Evolutionary conservation across 1,284 basidiomycete species (phyloP).

Genomic region (Leccinum fallax): DNA sequence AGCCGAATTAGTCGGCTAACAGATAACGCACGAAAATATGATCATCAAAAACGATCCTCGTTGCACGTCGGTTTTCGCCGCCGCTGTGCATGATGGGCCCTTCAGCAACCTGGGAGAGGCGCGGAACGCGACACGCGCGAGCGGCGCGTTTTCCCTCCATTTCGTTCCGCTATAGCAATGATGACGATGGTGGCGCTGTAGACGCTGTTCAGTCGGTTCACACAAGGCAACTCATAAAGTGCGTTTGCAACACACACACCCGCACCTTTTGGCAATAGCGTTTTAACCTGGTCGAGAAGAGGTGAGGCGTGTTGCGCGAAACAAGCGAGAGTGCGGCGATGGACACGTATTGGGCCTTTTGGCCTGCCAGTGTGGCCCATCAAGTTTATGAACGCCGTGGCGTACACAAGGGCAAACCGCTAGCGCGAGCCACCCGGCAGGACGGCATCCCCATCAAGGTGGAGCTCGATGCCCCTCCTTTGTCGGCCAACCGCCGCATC

Average conservation of each 20-base stretch:
- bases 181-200: slow-evolving; percentile 18
- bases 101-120: slow-evolving; percentile 9
- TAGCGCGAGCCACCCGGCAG: slow-evolving; percentile 7
- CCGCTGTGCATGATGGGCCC: slow-evolving; percentile 17
- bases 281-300: slow-evolving; percentile 12
- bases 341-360: slow-evolving; percentile 3
- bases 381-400: slow-evolving; percentile 24
- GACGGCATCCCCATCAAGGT: slow-evolving; percentile 19
- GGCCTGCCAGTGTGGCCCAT: slow-evolving; percentile 15
- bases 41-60: slow-evolving; percentile 5
- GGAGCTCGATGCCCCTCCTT: slow-evolving; percentile 20
- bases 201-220: background rate
- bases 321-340: slow-evolving; percentile 21
- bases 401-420: slow-evolving; percentile 18
- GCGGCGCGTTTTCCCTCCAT: slow-evolving; percentile 3
- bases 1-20: slow-evolving; percentile 19
- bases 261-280: slow-evolving; percentile 18
- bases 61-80: background rate
- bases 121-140: slow-evolving; percentile 17
- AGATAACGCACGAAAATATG: slow-evolving; percentile 6
- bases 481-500: slow-evolving; percentile 16
- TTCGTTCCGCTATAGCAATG: slow-evolving; percentile 7
- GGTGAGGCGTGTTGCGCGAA: slow-evolving; percentile 19
- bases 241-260: background rate
- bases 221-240: slow-evolving; percentile 11